Conservation (phyloP, 106 monocot genomes). For the Acanthochlamys bracteata region DNA sequence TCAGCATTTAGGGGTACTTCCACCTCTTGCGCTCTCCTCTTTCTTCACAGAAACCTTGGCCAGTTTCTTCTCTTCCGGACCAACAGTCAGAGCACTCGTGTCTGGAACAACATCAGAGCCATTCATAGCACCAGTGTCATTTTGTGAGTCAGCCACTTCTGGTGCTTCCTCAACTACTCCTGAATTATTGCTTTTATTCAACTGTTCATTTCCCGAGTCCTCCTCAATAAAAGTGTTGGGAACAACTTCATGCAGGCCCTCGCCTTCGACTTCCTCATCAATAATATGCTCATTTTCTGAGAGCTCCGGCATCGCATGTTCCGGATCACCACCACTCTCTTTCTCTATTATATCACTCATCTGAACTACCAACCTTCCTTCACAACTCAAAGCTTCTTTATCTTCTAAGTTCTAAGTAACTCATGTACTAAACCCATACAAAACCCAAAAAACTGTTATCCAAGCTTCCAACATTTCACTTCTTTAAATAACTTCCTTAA, state of each 20-base stretch:
- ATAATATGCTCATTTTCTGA: constrained; percentile 15
- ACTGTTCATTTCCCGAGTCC: background rate
- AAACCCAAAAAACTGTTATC: too few relatives aligned
- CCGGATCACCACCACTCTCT: constrained; percentile 5
- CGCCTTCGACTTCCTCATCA: constrained; percentile 1
- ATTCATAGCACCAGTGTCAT: background rate
- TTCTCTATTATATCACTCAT: constrained; percentile 14
- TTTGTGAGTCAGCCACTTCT: background rate
- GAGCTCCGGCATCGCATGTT: constrained; percentile 7
- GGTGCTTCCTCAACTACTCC: constrained; percentile 3
- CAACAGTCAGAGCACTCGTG: too few relatives aligned
- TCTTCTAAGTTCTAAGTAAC: too few relatives aligned
- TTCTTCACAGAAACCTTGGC: background rate
- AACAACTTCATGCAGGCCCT: constrained; percentile 7
- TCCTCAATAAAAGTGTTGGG: constrained; percentile 6
- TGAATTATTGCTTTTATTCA: background rate
- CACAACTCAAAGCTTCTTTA: too few relatives aligned
- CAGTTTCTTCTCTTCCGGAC: background rate
- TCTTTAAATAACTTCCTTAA: too few relatives aligned
- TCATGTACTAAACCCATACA: too few relatives aligned
- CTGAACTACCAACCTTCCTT: too few relatives aligned
- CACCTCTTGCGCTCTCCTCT: constrained; percentile 1
- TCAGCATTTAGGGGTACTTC: constrained; percentile 4
- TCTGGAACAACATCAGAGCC: background rate
- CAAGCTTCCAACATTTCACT: too few relatives aligned